phyloP scores from a whole-genome alignment of 352 stramenopile species.

The Aphanomyces cochlioides region DNA sequence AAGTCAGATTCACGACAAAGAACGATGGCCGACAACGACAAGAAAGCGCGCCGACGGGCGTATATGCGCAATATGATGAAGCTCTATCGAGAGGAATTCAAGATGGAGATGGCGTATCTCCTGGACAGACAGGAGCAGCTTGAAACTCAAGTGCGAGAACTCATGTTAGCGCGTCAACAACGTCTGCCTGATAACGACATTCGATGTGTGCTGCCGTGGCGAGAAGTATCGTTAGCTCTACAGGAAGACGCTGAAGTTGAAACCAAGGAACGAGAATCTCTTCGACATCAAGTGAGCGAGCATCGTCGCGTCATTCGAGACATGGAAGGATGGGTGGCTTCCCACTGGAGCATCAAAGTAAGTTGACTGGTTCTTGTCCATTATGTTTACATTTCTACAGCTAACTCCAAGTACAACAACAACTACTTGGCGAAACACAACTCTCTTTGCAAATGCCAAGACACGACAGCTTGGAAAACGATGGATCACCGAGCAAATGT shows the following conservation, averaged over 20 bases:
- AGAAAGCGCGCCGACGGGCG: neutral
- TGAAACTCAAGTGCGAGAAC: neutral
- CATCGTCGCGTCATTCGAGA: neutral
- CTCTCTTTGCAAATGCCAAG: neutral
- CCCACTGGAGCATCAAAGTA: neutral
- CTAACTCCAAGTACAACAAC: neutral
- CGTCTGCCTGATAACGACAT: neutral
- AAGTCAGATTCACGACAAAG: too few relatives aligned
- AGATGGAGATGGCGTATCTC: neutral
- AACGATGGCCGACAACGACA: neutral
- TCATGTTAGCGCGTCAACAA: neutral
- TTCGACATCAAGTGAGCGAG: neutral
- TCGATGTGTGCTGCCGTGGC: neutral
- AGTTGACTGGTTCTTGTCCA: neutral
- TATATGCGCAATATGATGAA: conserved; percentile 4
- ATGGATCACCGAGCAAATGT: neutral
- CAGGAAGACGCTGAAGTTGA: neutral
- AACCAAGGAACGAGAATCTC: neutral
- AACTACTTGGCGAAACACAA: neutral
- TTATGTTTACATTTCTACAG: neutral
- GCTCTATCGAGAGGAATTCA: conserved; percentile 4
- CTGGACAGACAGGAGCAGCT: neutral
- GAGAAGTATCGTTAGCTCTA: neutral
- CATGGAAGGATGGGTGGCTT: neutral
- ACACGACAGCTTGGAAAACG: neutral